Evolutionary conservation across 2,329 filamentous ascomycete species (phyloP), one percentile per base, ranked within the genome.

Genomic region (Gyromitra esculenta): DNA sequence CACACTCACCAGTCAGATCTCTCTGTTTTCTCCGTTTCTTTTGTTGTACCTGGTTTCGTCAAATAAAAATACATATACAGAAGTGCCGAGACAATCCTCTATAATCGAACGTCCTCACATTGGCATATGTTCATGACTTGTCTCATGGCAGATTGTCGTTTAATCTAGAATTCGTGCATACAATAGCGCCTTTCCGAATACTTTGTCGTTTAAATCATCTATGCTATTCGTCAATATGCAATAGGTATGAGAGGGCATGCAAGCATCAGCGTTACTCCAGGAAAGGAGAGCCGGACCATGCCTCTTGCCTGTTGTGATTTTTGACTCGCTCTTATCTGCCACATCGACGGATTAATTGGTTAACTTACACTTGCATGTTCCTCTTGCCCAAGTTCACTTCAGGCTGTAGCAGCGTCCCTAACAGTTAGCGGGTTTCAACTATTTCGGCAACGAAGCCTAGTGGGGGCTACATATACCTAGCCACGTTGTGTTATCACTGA

Each of bases 401-500:
- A 21, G 64, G 39, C 57, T 60, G 35, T 60, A 60, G 18, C 11
- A 35, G 52, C 31, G 21, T 8, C 21, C 18, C 8, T 25, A 52
- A 11, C 35, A 21, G 39, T 15, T 39, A 60, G 56, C 11, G 31
- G n/a, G 57, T 60, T 60, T 60, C 57, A 63, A 45, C 15, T 39
- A 39, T 45, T 48, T 59, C 66, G 65, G 15, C 18, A 45, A 56
- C 4, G 21, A 37, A 52, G 25, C 8, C n/a, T 67, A 37, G 65
- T 68, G 65, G 65, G 64, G 65, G 37, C 64, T 68, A 59, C 66
- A 45, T 59, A 68, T 48, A 39, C 15, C 21, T 52, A 69, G 66
- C 66, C 66, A 69, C 66, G 66, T 69, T 60, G 39, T 69, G 35
- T 37, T 69, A 41, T 52, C 66, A 69, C 65, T 59, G 65, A 68